Evolutionary conservation across 2,329 filamentous ascomycete species (phyloP), one percentile per base, ranked within the genome.

Genomic region (Sporothrix pallida): DNA sequence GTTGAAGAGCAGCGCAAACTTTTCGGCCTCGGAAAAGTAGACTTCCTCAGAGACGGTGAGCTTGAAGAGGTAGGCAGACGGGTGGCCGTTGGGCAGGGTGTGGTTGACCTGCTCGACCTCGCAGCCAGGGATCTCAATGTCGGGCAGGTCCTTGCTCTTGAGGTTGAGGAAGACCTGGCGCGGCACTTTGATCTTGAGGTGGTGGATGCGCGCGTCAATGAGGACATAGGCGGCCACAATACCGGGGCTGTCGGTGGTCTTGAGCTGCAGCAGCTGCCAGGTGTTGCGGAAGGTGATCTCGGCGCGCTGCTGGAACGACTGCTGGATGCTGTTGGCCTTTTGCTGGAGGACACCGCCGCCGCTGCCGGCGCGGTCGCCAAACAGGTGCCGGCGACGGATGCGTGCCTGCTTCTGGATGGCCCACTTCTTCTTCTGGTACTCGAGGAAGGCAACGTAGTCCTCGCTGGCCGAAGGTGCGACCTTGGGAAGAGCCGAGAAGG

Each of bases 371-470:
- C 92, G 91, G 78, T 99, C 95, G 74, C 96, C 96, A 78, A 99
- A 99, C 0, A 99, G 86, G 80, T 99, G 96, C 68, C 95, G 89
- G 76, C 97, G 88, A 60, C 95, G 91, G 75, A 91, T 87, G 26
- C 96, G 90, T 48, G 95, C 94, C 80, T 97, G 92, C 79, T 94
- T 97, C 81, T 99, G 96, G 52, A 98, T 92, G 84, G 95, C 98
- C 96, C 96, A 99, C 82, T 99, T 99, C 83, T 95, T 90, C 83
- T 99, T 99, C 81, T 99, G 96, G 79, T 98, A 98, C 79, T 92
- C 88, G 71, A 99, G 82, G 85, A 97, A 99, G 0, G 89, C 93
- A 20, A 89, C 85, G 78, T 99, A 99, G 81, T 99, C 92, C 68
- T 96, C 90, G 0, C 90, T 93, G 23, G 96, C 92, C 31, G 88